phyloP scores from a whole-genome alignment of 345 rosid species.

The Adansonia digitata region DNA sequence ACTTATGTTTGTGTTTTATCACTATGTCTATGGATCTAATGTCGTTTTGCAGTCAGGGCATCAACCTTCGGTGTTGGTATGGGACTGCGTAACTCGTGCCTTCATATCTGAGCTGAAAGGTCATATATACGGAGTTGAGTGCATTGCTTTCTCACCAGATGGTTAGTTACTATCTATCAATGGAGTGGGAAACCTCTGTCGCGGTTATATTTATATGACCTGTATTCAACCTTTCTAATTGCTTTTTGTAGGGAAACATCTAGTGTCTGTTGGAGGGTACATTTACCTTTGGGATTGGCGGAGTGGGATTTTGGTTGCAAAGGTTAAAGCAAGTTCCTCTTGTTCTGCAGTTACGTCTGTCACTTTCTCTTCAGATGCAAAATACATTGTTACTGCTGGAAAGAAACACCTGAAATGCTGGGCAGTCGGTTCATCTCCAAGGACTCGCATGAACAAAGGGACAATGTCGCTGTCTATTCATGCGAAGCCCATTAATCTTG shows the following conservation, averaged over 20 bases:
- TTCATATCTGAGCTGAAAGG: slow-evolving; percentile 68
- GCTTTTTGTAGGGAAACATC: slow-evolving; percentile 51
- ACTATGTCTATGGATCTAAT: slow-evolving; percentile 16
- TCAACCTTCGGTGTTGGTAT: slow-evolving; percentile 73
- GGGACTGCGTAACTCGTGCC: slow-evolving; percentile 48
- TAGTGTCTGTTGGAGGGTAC: slow-evolving; percentile 77
- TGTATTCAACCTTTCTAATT: not conserved
- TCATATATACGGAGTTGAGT: slow-evolving; percentile 66
- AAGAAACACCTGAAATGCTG: slow-evolving; percentile 73
- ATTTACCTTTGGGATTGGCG: slow-evolving; percentile 83
- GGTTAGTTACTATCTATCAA: slow-evolving; percentile 38
- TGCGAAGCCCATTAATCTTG: slow-evolving; percentile 56
- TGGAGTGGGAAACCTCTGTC: not conserved
- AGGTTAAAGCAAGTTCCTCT: slow-evolving; percentile 66
- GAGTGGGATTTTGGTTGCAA: slow-evolving; percentile 45
- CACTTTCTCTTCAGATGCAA: slow-evolving; percentile 58
- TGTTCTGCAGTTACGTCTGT: slow-evolving; percentile 55
- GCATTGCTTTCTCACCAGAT: slow-evolving; percentile 77
- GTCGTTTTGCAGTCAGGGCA: slow-evolving; percentile 51
- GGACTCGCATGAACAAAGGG: slow-evolving; percentile 43
- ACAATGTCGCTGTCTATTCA: slow-evolving; percentile 31
- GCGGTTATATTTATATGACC: not conserved
- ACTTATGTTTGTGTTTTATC: not conserved
- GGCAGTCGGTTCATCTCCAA: slow-evolving; percentile 53
- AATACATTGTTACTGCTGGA: slow-evolving; percentile 69